Percentiles rank a stretch among this genome's conserved stretches.
Conservation (phyloP, 306 rosid genomes). For the Prosopis cineraria region DNA sequence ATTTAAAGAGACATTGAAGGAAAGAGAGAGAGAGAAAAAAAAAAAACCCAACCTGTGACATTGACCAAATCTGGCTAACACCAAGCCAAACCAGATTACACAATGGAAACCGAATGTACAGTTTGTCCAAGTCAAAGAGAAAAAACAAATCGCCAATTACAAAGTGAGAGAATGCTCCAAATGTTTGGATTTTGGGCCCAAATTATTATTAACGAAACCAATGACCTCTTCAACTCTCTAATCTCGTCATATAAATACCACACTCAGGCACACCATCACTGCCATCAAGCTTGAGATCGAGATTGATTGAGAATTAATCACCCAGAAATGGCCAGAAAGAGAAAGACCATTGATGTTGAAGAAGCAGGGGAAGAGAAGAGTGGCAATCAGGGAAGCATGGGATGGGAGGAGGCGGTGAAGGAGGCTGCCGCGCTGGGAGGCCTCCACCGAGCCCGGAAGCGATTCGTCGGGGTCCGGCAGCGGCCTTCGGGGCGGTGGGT, state of each 20-base stretch:
- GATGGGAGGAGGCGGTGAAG: constrained; percentile 82
- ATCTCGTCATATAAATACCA: constrained; percentile 33
- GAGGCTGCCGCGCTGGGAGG: constrained; percentile 60
- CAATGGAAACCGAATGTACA: constrained; percentile 31
- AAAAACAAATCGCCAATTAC: constrained; percentile 28
- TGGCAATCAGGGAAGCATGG: constrained; percentile 48
- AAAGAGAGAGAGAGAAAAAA: no score
- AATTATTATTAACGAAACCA: constrained; percentile 41
- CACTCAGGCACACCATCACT: constrained; percentile 11
- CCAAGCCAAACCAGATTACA: background rate
- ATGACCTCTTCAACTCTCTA: constrained; percentile 53
- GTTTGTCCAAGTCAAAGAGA: constrained; percentile 54
- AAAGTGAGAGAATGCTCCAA: constrained; percentile 42
- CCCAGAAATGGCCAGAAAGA: constrained; percentile 86
- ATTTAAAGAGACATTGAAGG: no score
- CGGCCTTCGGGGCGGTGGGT: constrained; percentile 92
- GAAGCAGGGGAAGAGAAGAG: constrained; percentile 52
- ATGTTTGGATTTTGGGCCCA: constrained; percentile 46
- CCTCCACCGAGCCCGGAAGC: constrained; percentile 50
- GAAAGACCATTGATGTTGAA: constrained; percentile 45
- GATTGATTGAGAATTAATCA: background rate
- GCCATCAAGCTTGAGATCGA: constrained; percentile 10
- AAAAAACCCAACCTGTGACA: background rate
- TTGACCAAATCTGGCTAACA: constrained; percentile 38
- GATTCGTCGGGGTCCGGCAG: constrained; percentile 80